These are phyloP conservation scores for Lupinus albus DNA, from an alignment of 306 rosid species.

Conservation along the genomic window DNA sequence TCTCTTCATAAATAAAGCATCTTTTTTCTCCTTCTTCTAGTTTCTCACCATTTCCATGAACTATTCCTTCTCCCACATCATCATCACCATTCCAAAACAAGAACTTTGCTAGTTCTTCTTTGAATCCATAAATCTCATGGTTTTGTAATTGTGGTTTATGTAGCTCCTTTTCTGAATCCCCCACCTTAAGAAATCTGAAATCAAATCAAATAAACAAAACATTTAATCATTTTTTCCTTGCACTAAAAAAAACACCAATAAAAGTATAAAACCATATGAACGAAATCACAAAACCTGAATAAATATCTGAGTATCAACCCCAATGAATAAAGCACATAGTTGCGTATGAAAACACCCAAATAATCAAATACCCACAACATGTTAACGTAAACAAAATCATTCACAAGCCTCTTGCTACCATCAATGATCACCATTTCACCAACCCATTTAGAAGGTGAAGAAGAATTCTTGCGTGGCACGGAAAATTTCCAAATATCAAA, in stretches of 20 bases:
- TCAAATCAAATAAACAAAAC: neutral
- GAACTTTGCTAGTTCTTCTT: slow-evolving; percentile 44
- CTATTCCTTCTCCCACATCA: slow-evolving; percentile 3
- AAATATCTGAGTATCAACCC: slow-evolving; percentile 47
- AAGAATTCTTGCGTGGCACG: neutral
- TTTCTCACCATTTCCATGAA: neutral
- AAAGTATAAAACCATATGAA: neutral
- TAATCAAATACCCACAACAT: slow-evolving; percentile 52
- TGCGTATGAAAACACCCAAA: slow-evolving; percentile 43
- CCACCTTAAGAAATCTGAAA: slow-evolving; percentile 55
- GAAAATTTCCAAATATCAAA: slow-evolving; percentile 21
- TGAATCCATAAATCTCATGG: slow-evolving; percentile 37
- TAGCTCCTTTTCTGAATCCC: slow-evolving; percentile 28
- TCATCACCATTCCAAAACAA: slow-evolving; percentile 35
- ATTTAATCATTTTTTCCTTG: neutral
- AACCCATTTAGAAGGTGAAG: neutral
- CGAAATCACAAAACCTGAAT: slow-evolving; percentile 52
- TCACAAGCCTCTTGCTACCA: slow-evolving; percentile 46
- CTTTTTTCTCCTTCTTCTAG: slow-evolving; percentile 36
- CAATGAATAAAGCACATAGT: slow-evolving; percentile 42
- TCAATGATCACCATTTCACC: slow-evolving; percentile 4
- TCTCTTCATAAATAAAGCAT: slow-evolving; percentile 5
- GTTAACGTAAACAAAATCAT: slow-evolving; percentile 47
- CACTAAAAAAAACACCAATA: neutral
- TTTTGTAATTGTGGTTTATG: neutral